These are phyloP conservation scores for Fonsecaea pedrosoi DNA, from an alignment of 2,329 filamentous ascomycete genomes.

Conservation along the genomic window DNA sequence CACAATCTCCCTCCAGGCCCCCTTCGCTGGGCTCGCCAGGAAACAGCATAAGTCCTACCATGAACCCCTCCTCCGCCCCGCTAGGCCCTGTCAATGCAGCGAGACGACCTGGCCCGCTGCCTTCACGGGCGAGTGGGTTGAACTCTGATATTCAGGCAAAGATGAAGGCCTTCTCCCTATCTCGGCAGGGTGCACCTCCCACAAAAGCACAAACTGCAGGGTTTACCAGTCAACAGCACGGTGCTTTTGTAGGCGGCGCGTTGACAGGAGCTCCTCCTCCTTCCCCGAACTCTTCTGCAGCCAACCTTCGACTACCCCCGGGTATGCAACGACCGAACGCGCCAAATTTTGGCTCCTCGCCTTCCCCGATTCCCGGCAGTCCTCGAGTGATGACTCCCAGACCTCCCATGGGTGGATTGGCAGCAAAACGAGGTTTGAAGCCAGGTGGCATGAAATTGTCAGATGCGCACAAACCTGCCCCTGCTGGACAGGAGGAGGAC, in stretches of 20 bases:
- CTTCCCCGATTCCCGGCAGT: constrained; percentile 53
- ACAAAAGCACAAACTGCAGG: constrained; percentile 35
- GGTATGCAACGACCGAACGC: constrained; percentile 42
- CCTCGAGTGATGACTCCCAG: constrained; percentile 43
- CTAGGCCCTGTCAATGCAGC: constrained; percentile 77
- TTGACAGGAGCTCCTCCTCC: constrained; percentile 42
- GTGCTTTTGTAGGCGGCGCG: constrained; percentile 38
- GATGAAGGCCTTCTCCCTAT: constrained; percentile 73
- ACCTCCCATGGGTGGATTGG: constrained; percentile 54
- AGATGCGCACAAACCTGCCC: constrained; percentile 59
- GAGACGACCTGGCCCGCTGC: constrained; percentile 58
- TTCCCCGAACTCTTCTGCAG: constrained; percentile 26
- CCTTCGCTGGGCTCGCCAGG: constrained; percentile 27
- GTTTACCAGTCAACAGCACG: constrained; percentile 36
- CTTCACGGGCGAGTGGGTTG: constrained; percentile 58
- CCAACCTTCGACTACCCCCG: constrained; percentile 30
- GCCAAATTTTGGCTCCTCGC: constrained; percentile 47
- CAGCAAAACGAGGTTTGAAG: constrained; percentile 56
- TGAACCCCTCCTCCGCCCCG: constrained; percentile 84
- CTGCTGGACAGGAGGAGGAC: constrained; percentile 32
- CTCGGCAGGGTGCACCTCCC: constrained; percentile 64
- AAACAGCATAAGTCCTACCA: constrained; percentile 45
- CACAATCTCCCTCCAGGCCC: constrained; percentile 22
- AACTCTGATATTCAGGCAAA: constrained; percentile 71
- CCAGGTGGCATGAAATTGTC: constrained; percentile 55